Evolutionary conservation across 257 asterid genomes (phyloP).

Genomic region (Fraxinus quadrangulata): DNA sequence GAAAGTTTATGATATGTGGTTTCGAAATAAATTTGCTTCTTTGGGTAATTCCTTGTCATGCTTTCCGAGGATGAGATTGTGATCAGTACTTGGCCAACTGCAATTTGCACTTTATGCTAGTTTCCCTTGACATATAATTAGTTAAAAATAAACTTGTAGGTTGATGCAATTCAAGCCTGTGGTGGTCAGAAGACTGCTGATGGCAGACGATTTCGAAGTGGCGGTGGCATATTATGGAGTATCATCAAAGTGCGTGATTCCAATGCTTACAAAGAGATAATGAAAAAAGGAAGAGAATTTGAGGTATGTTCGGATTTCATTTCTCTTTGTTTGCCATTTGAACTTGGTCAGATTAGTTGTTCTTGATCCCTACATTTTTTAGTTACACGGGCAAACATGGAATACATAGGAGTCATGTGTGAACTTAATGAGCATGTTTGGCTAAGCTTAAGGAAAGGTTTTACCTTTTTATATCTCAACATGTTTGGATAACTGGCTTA

Average conservation of each 20-base stretch:
- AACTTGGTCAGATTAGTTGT: constrained; percentile 1
- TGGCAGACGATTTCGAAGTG: constrained; percentile 69
- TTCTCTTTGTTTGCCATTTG: background rate
- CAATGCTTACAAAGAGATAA: constrained; percentile 88
- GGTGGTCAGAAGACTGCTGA: constrained; percentile 90
- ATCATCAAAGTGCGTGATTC: constrained; percentile 84
- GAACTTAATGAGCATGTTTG: background rate
- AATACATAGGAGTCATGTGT: background rate
- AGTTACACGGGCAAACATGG: background rate
- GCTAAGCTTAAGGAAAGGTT: background rate
- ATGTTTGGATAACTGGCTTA: background rate
- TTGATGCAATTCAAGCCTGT: constrained; percentile 89
- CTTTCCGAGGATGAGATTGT: constrained; percentile 3
- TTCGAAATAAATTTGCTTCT: background rate
- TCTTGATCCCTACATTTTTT: background rate
- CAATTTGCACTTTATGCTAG: background rate
- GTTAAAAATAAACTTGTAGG: constrained; percentile 48
- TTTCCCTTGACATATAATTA: constrained; percentile 14
- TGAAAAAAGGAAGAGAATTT: constrained; percentile 82
- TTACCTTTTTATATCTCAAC: background rate
- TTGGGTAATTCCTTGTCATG: background rate
- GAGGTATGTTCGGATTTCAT: constrained; percentile 56
- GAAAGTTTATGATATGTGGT: constrained; percentile 2
- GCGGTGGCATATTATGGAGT: constrained; percentile 93
- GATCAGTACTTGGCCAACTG: background rate